These are phyloP conservation scores for Cutaneotrichosporon mucoides DNA, from an alignment of 1,284 basidiomycete genomes.

Conservation along the genomic window DNA sequence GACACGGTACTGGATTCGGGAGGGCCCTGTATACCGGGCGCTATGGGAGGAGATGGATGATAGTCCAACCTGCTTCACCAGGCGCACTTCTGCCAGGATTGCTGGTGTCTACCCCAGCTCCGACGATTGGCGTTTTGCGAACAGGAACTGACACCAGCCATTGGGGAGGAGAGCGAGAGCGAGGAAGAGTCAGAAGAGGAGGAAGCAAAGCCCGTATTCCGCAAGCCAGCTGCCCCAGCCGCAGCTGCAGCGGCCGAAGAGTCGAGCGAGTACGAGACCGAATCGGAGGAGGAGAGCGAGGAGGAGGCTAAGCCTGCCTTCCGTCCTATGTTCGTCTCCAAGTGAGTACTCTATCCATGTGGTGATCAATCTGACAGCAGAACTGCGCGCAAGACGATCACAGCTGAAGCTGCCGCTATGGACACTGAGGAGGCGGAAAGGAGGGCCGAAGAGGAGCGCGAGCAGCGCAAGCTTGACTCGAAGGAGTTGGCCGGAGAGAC, in stretches of 20 bases:
- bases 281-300: conserved; percentile 40
- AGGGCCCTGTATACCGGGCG: not conserved
- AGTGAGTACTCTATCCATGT: conserved; percentile 24
- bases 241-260: conserved; percentile 19
- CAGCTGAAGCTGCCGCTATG: conserved; percentile 35
- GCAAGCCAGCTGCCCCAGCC: conserved; percentile 11
- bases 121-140: not conserved
- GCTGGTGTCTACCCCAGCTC: too few relatives aligned
- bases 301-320: conserved; percentile 47
- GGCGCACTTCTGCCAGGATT: too few relatives aligned
- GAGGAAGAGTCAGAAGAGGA: conserved; percentile 35
- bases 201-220: conserved; percentile 23
- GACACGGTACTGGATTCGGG: too few relatives aligned
- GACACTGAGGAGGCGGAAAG: conserved; percentile 40
- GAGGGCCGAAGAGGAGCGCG: conserved; percentile 39
- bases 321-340: conserved; percentile 46
- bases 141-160: conserved; percentile 6
- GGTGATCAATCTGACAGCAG: conserved; percentile 17
- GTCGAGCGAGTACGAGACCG: conserved; percentile 50
- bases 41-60: not conserved
- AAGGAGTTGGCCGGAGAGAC: conserved; percentile 48
- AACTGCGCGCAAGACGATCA: conserved; percentile 35
- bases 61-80: not conserved
- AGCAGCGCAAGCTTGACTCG: conserved; percentile 41
- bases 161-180: conserved; percentile 21